phyloP scores from a whole-genome alignment of 495 filamentous ascomycete genomes.

The Penicillium parvum region DNA sequence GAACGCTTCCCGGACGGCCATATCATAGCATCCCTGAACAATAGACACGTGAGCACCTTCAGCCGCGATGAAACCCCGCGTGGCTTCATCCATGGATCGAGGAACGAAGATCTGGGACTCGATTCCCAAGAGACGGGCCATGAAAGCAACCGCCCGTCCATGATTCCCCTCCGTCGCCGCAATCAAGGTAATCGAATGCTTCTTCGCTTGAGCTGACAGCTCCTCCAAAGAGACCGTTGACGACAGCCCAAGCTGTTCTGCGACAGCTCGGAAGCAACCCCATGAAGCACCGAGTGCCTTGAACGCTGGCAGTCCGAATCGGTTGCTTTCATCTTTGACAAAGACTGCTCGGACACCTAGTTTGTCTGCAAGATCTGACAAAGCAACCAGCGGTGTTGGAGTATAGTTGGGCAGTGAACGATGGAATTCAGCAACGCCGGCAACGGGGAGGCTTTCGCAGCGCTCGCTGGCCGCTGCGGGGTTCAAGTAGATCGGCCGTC shows the following conservation, averaged over 20 bases:
- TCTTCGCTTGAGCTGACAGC: constrained; percentile 33
- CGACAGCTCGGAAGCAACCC: constrained; percentile 56
- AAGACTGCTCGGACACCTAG: constrained; percentile 51
- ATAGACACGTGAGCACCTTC: constrained; percentile 55
- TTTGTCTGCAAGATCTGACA: constrained; percentile 51
- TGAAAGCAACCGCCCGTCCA: constrained; percentile 63
- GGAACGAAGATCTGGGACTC: constrained; percentile 55
- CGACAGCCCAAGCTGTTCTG: constrained; percentile 34
- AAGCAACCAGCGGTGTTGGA: constrained; percentile 45
- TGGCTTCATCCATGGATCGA: constrained; percentile 43
- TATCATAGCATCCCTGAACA: constrained; percentile 57
- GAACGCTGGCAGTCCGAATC: constrained; percentile 65
- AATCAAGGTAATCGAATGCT: constrained; percentile 32
- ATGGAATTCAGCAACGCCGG: constrained; percentile 42
- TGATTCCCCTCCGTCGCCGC: constrained; percentile 69
- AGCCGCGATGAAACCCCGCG: constrained; percentile 46
- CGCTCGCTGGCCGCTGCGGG: constrained; percentile 18
- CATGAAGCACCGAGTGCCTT: constrained; percentile 78
- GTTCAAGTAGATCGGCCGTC: constrained; percentile 30
- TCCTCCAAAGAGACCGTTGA: constrained; percentile 32
- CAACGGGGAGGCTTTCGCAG: constrained; percentile 7
- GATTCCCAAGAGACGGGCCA: constrained; percentile 54
- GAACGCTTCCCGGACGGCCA: constrained; percentile 45
- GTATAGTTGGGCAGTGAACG: constrained; percentile 45
- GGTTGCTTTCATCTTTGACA: constrained; percentile 56